A percentile compares a stretch with the other conserved stretches of the same genome.
Conservation (phyloP, 2,329 filamentous ascomycete genomes). For the Hypoxylon sp. region DNA sequence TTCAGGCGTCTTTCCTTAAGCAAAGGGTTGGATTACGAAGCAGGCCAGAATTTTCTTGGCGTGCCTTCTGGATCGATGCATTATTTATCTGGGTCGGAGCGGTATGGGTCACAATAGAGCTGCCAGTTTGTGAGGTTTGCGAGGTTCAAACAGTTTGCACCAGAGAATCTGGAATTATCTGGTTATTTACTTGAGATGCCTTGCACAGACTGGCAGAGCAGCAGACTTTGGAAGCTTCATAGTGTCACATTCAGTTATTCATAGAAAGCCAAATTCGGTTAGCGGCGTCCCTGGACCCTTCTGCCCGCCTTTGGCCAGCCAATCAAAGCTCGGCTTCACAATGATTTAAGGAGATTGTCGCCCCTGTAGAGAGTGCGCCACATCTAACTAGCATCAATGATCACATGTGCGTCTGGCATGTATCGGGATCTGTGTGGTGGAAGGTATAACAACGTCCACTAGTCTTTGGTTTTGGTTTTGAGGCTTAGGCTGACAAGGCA, state of each 20-base stretch:
- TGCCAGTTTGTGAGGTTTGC: background rate
- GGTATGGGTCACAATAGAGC: slow-evolving; percentile 8
- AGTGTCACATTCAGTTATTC: slow-evolving; percentile 35
- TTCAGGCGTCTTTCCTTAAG: slow-evolving; percentile 15
- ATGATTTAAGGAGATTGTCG: slow-evolving; percentile 3
- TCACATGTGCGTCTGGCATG: slow-evolving; percentile 4
- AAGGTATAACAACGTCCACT: background rate
- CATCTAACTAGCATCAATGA: slow-evolving; percentile 17
- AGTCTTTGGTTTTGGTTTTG: slow-evolving; percentile 11
- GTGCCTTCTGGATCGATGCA: slow-evolving; percentile 28
- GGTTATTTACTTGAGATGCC: background rate
- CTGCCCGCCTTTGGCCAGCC: slow-evolving; percentile 5
- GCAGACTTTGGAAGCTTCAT: slow-evolving; percentile 36
- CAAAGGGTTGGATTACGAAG: slow-evolving; percentile 18
- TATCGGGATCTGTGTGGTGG: background rate
- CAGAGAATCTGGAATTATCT: slow-evolving; percentile 6
- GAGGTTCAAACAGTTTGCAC: slow-evolving; percentile 19
- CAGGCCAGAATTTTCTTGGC: slow-evolving; percentile 16
- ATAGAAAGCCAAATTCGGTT: slow-evolving; percentile 33
- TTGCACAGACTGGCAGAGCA: too few species aligned
- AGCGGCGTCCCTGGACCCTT: slow-evolving; percentile 12
- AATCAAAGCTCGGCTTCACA: slow-evolving; percentile 12
- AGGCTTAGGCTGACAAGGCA: slow-evolving; percentile 7
- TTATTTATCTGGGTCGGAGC: slow-evolving; percentile 16
- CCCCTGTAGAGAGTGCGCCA: background rate